phyloP scores from a whole-genome alignment of 2,329 filamentous ascomycete genomes.

The Allantophomopsis cytisporea region DNA sequence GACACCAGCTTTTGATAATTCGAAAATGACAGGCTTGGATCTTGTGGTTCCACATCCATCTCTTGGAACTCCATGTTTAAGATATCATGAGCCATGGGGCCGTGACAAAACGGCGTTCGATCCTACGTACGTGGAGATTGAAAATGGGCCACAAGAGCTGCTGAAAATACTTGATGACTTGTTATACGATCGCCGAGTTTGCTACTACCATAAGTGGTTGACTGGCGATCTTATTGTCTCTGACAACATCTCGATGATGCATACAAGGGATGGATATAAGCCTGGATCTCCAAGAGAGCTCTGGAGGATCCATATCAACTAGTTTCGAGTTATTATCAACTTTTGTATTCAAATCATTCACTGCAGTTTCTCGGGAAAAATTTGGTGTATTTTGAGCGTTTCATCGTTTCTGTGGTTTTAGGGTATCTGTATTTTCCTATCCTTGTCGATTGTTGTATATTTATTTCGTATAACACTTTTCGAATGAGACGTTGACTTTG shows the following conservation, averaged over 20 bases:
- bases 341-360: too few relatives aligned
- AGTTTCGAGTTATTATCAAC: slow-evolving; percentile 1
- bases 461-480: too few relatives aligned
- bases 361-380: too few relatives aligned
- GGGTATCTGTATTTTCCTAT: too few relatives aligned
- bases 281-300: slow-evolving; percentile 29
- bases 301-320: slow-evolving; percentile 37
- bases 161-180: slow-evolving; percentile 8
- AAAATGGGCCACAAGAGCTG: slow-evolving; percentile 19
- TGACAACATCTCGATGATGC: slow-evolving; percentile 35
- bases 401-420: too few relatives aligned
- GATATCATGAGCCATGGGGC: slow-evolving; percentile 41
- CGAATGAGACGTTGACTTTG: too few relatives aligned
- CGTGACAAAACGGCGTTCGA: slow-evolving; percentile 35
- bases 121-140: slow-evolving; percentile 28
- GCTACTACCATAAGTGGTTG: slow-evolving; percentile 36
- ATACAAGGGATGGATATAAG: slow-evolving; percentile 31
- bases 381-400: too few relatives aligned
- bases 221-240: slow-evolving; percentile 38
- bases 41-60: slow-evolving; percentile 30
- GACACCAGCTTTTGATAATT: slow-evolving; percentile 31
- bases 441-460: too few relatives aligned
- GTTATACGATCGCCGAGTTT: slow-evolving; percentile 32
- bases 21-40: slow-evolving; percentile 26
- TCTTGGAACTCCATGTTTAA: slow-evolving; percentile 31